Evolutionary conservation across 2,329 filamentous ascomycete genomes (phyloP).

Genomic region (Colletotrichum gigasporum): DNA sequence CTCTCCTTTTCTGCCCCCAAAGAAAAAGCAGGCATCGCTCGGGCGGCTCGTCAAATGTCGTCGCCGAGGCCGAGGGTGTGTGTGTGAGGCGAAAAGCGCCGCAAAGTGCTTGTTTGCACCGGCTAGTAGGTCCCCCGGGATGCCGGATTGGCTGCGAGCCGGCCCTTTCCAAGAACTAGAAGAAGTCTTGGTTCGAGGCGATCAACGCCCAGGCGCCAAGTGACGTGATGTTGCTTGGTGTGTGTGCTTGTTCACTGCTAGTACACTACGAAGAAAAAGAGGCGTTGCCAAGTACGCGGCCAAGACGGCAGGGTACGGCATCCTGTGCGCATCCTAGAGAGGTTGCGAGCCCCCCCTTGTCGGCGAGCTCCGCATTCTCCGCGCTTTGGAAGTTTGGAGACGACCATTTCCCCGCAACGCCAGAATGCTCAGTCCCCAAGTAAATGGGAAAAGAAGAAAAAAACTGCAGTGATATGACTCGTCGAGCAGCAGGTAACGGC

Average conservation of each 20-base stretch:
- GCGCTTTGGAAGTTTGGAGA: conserved; percentile 23
- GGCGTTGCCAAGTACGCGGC: conserved; percentile 15
- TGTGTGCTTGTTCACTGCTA: neutral
- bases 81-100: neutral
- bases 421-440: neutral
- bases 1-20: neutral
- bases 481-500: neutral
- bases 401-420: conserved; percentile 15
- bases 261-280: neutral
- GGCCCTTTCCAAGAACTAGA: too few relatives aligned
- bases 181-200: neutral
- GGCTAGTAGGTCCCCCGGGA: neutral
- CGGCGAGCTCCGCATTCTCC: conserved; percentile 29
- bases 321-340: neutral
- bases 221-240: conserved; percentile 6
- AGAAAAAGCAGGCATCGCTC: neutral
- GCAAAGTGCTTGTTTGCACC: conserved; percentile 23
- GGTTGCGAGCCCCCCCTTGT: too few relatives aligned
- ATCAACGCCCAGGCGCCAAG: conserved; percentile 8
- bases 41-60: too few relatives aligned
- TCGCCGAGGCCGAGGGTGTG: too few relatives aligned
- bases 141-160: conserved; percentile 3
- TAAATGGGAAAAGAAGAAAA: neutral
- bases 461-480: conserved; percentile 17
- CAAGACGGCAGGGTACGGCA: conserved; percentile 18